These are phyloP conservation scores for Phyllosticta ampelicida DNA, from an alignment of 2,329 filamentous ascomycete genomes.

Conservation along the genomic window DNA sequence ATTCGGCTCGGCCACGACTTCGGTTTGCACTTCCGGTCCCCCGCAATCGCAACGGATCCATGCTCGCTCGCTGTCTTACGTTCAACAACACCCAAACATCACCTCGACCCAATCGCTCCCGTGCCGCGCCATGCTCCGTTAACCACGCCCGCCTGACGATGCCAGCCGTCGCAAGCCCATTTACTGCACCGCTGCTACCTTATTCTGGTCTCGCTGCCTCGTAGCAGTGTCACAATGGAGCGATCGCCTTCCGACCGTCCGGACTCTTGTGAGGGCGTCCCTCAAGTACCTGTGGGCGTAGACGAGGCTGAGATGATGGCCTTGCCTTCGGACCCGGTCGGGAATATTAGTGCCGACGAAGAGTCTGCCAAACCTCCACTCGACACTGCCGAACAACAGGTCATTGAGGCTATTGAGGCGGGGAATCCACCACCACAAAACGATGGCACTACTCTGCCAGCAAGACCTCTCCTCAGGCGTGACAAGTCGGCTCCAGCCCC, in stretches of 20 bases:
- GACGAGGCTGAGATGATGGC: slow-evolving; percentile 29
- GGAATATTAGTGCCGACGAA: slow-evolving; percentile 17
- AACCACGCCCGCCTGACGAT: not conserved
- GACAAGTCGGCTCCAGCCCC: slow-evolving; percentile 30
- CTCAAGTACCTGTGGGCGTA: slow-evolving; percentile 24
- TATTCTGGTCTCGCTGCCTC: not conserved
- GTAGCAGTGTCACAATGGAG: slow-evolving; percentile 7
- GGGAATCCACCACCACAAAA: slow-evolving; percentile 11
- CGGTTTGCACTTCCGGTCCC: not conserved
- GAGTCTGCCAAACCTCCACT: slow-evolving; percentile 23
- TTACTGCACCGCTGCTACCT: not conserved
- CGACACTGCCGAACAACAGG: slow-evolving; percentile 26
- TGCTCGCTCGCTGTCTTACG: not conserved
- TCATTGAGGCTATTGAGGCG: slow-evolving; percentile 4
- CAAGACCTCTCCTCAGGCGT: slow-evolving; percentile 30
- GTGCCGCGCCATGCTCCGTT: slow-evolving; percentile 5
- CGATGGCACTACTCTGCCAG: slow-evolving; percentile 18
- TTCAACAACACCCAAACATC: not conserved
- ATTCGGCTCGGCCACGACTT: not conserved
- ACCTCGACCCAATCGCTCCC: not conserved
- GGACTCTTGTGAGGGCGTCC: slow-evolving; percentile 5
- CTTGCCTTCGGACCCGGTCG: slow-evolving; percentile 21
- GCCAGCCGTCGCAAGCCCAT: slow-evolving; percentile 5
- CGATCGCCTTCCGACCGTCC: not conserved
- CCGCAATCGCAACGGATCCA: not conserved